Evolutionary conservation across 306 rosid genomes (phyloP), one percentile per base, ranked within the genome.

Genomic region (Cicer pinnatifidum): DNA sequence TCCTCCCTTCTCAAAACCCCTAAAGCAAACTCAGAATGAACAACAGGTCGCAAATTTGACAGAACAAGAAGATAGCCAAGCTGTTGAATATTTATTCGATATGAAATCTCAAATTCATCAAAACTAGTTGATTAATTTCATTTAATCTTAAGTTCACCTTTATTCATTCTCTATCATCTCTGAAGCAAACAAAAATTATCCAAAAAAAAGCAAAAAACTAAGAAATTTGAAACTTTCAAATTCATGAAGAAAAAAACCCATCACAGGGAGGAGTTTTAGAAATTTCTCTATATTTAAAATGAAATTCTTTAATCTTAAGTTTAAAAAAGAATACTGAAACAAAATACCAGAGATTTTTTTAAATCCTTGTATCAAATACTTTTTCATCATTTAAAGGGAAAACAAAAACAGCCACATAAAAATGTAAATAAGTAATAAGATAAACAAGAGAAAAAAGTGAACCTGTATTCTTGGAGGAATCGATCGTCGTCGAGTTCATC

Each of bases 401-500:
- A 61, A 61, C 67, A 61, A 61, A 7, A 37, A 3, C n/a, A 0
- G 38, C 67, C 47, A 37, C 7, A 37, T 37, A 38, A 37, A 44
- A 11, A 37, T 1, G 6, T 0, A 2, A 8, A 38, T 17, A n/a
- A 8, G 13, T 13, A 17, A 16, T 19, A 56, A 16, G 12, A 56
- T 16, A 8, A 17, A 28, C 7, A 58, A 11, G 1, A 28, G 39
- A 57, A 57, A 28, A 43, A 41, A 16, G 37, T 3, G 3, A 1
- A 17, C 98, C 97, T 91, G 78, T 94, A 94, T 37, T 94, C 91
- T 62, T 88, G 73, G 41, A 94, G 95, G 78, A 94, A 94, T 0
- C 91, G 92, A 80, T 91, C 96, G 37, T 94, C 95, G 3, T 94
- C 96, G 17, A 94, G 85, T 82, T 88, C 90, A 1, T 89, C 97